Base-by-base conservation (phyloP, 345 rosid species). In the Rubroshorea leprosula region DNA sequence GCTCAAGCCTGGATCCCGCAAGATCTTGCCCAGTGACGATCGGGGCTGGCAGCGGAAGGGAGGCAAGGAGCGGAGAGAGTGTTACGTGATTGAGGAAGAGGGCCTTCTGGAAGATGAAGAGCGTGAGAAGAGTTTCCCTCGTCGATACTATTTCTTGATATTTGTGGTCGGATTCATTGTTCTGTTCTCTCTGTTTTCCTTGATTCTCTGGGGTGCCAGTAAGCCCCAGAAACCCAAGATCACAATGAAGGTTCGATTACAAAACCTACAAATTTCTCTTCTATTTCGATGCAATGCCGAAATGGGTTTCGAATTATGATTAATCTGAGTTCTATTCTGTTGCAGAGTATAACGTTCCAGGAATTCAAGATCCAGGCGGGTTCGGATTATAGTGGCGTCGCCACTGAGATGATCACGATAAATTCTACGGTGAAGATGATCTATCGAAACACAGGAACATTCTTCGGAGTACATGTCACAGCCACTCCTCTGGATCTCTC, bases 391-490 rank as follows among this genome's bases (percentile, higher is more conserved):
- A 76, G 84, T 5, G 99, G 97, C 20, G 96, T 93, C 23, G 80
- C 94, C 24, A 93, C 99, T 5, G 96, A 82, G 51, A 89, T 89
- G 99, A 83, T 93, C 73, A 71, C 84, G 0, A 77, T 85, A 66
- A 89, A 89, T 46, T 87, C 99, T 5, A 89, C 95, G 1, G 63
- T 85, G 44, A 87, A 76, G 64, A 71, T 93, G 82, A 57, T 74
- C 47, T 93, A 93, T 59, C 74, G 88, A 0, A 93, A 89, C 82
- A 85, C 83, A 0, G 99, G 97, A 63, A 86, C 97, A 11, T 93
- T 93, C 69, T 93, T 93, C 26, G 99, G 99, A 10, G 91, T 87
- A 38, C 97, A 89, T 59, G 99, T 89, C 17, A 71, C 90, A 18
- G 72, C 99, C 14, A 64, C 90, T 49, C 90, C 95, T 4, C 43